A percentile compares a stretch with the other conserved stretches of the same genome.
phyloP scores from a whole-genome alignment of 768 basidiomycete genomes.

The Floccularia luteovirens region DNA sequence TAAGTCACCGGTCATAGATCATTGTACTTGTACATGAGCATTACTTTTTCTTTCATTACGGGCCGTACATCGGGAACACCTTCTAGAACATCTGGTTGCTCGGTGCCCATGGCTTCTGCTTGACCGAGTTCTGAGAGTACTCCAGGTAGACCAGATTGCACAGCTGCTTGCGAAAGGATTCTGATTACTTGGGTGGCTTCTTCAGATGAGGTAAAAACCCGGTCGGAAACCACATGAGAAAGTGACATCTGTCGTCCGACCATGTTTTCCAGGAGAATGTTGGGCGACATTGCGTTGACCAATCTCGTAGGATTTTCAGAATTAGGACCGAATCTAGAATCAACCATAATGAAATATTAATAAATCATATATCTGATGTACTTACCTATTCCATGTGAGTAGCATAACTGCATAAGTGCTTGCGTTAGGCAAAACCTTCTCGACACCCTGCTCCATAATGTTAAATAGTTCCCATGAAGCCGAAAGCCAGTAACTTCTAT shows the following conservation, averaged over 20 bases:
- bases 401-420: conserved; percentile 69
- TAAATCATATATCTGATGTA: too few species aligned
- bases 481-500: conserved; percentile 49
- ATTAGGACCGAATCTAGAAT: conserved; percentile 29
- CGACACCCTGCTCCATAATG: conserved; percentile 39
- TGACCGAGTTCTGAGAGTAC: conserved; percentile 53
- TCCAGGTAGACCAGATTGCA: conserved; percentile 39
- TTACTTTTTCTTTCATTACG: conserved; percentile 36
- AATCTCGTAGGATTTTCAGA: conserved; percentile 13
- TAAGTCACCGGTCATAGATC: conserved; percentile 1
- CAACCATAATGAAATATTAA: too few species aligned
- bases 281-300: conserved; percentile 13
- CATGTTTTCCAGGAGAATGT: conserved; percentile 34
- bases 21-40: not conserved
- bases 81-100: conserved; percentile 32
- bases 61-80: conserved; percentile 57
- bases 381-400: too few species aligned
- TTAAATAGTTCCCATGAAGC: conserved; percentile 56
- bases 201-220: conserved; percentile 43
- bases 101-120: conserved; percentile 36
- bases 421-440: conserved; percentile 41
- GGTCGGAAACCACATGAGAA: conserved; percentile 47
- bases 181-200: conserved; percentile 50
- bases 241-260: conserved; percentile 42
- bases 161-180: conserved; percentile 50